Conservation (phyloP, 177 flowering plant species). For the Vitis hybrid region DNA sequence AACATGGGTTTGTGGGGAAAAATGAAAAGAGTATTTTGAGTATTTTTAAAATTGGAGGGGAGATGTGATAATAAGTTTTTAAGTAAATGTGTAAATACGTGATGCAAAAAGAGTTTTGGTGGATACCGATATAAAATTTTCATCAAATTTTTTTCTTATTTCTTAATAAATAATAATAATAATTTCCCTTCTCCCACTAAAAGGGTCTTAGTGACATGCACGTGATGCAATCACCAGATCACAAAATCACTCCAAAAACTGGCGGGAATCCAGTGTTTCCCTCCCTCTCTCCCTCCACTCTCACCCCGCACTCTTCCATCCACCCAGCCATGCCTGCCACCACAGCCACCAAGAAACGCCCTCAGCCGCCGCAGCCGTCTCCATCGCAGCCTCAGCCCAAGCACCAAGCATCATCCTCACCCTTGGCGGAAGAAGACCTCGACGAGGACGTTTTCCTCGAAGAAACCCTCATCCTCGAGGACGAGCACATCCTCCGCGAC, state of each 20-base stretch:
- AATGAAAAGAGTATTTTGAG: neutral
- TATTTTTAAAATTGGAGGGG: too few relatives aligned
- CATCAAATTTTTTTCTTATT: neutral
- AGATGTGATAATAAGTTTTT: neutral
- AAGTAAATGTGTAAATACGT: too few relatives aligned
- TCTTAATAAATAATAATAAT: too few relatives aligned
- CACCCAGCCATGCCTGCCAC: constrained; percentile 26
- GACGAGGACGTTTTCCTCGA: constrained; percentile 92
- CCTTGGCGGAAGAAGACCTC: constrained; percentile 50
- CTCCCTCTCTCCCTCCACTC: constrained; percentile 6
- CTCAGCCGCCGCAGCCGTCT: constrained; percentile 26
- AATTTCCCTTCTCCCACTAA: neutral
- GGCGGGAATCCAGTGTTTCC: constrained; percentile 23
- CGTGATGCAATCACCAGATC: neutral
- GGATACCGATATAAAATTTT: too few relatives aligned
- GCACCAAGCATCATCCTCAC: constrained; percentile 21
- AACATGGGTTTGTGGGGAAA: too few relatives aligned
- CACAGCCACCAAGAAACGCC: constrained; percentile 34
- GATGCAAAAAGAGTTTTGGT: neutral
- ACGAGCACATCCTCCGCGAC: constrained; percentile 63
- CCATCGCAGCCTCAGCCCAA: constrained; percentile 20
- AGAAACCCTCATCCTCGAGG: constrained; percentile 65
- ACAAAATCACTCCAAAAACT: constrained; percentile 10
- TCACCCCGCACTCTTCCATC: neutral
- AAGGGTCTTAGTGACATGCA: neutral